A percentile compares a stretch with the other conserved stretches of the same genome.
Conservation (phyloP, 495 filamentous ascomycete genomes). For the Parathielavia hyrcaniae region DNA sequence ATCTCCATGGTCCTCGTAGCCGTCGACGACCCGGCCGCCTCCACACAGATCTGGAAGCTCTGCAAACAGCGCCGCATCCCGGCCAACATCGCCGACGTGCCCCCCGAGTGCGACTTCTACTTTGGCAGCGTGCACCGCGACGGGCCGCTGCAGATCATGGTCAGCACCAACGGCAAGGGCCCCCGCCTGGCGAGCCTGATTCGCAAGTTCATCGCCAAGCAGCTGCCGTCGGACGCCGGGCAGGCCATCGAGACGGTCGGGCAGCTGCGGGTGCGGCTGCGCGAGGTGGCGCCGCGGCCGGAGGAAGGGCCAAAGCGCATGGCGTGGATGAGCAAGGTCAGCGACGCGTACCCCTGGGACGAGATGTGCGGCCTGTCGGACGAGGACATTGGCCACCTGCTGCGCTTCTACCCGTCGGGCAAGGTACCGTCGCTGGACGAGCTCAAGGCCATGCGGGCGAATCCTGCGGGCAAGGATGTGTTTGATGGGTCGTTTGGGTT, state of each 20-base stretch:
- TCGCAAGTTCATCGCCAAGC: conserved; percentile 70
- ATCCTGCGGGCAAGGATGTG: conserved; percentile 41
- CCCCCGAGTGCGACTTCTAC: conserved; percentile 96
- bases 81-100: conserved; percentile 95
- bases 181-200: conserved; percentile 86
- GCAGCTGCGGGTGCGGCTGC: conserved; percentile 66
- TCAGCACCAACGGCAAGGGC: conserved; percentile 95
- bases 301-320: conserved; percentile 84
- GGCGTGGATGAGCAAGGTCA: conserved; percentile 91
- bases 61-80: conserved; percentile 80
- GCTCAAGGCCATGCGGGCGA: conserved; percentile 47
- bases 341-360: conserved; percentile 78
- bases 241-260: conserved; percentile 80
- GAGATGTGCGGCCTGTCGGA: conserved; percentile 82
- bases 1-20: conserved; percentile 88
- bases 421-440: conserved; percentile 44
- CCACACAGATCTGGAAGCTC: conserved; percentile 79
- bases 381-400: conserved; percentile 70
- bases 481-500: conserved; percentile 58
- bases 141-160: conserved; percentile 95
- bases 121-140: conserved; percentile 94
- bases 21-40: conserved; percentile 84
- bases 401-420: conserved; percentile 59
- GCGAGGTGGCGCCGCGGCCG: conserved; percentile 62
- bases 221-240: conserved; percentile 69